A percentile compares a stretch with the other conserved stretches of the same genome.
These are phyloP conservation scores for Adansonia madagascariensis DNA, from an alignment of 441 rosid species.

Conservation along the genomic window DNA sequence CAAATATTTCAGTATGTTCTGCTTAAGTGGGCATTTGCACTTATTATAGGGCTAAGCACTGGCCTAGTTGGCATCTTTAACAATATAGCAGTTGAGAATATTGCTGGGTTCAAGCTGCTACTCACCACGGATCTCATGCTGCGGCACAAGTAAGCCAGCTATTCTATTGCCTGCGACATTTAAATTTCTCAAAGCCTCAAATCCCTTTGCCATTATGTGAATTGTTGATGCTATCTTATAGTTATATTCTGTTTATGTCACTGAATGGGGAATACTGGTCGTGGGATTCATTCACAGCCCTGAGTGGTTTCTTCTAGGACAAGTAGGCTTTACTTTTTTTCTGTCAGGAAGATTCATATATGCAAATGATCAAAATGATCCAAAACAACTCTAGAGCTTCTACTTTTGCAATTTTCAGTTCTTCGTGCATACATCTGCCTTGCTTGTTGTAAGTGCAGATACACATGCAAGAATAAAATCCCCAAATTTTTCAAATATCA, in stretches of 20 bases:
- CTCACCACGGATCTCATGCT: constrained; percentile 72
- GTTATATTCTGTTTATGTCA: not conserved
- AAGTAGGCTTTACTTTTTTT: not conserved
- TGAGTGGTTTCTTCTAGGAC: not conserved
- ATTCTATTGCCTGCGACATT: not conserved
- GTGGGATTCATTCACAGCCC: not conserved
- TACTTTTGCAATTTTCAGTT: not conserved
- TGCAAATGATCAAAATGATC: constrained; percentile 7
- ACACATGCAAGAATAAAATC: not conserved
- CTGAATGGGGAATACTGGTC: too few species aligned
- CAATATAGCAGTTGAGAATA: constrained; percentile 84
- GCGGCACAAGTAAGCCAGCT: constrained; percentile 55
- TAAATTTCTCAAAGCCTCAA: not conserved
- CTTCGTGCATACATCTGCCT: not conserved
- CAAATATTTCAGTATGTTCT: constrained; percentile 79
- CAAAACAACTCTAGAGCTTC: not conserved
- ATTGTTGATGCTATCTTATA: not conserved
- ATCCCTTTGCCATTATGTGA: not conserved
- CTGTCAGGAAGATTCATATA: not conserved
- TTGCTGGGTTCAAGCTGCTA: constrained; percentile 81
- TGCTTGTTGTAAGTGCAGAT: not conserved
- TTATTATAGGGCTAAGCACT: constrained; percentile 73
- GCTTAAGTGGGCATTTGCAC: constrained; percentile 88
- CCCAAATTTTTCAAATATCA: not conserved
- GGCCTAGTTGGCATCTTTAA: constrained; percentile 71